Conservation (phyloP, 176 grass and related monocot genomes). For the Carex cristatella region DNA sequence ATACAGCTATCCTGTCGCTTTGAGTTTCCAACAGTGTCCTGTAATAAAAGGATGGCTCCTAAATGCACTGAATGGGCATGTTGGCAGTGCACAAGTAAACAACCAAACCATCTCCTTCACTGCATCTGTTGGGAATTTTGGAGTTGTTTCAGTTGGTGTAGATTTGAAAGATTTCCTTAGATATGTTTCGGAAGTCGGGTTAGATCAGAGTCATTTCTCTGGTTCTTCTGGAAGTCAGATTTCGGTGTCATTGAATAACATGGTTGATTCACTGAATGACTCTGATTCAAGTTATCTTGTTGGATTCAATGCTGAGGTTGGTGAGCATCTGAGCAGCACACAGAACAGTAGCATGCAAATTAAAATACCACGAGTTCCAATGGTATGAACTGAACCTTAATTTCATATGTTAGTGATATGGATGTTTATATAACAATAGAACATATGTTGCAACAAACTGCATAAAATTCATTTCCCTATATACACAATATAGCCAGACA, state of each 20-base stretch:
- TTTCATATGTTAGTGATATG: background rate
- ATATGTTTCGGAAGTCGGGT: background rate
- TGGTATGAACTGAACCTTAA: conserved; percentile 10
- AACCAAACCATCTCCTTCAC: conserved; percentile 11
- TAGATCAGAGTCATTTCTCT: background rate
- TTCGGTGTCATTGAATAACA: background rate
- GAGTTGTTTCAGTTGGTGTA: conserved; percentile 16
- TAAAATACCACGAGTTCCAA: conserved; percentile 13
- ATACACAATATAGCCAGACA: background rate
- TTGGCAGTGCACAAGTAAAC: background rate
- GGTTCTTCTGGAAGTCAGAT: background rate
- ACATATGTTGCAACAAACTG: background rate
- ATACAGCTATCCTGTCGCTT: background rate
- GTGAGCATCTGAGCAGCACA: background rate
- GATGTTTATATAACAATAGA: background rate
- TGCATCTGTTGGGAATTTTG: background rate
- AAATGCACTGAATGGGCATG: background rate
- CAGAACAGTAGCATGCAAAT: background rate
- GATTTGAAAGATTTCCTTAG: conserved; percentile 4
- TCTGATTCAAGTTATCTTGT: conserved; percentile 1
- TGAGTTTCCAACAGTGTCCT: conserved; percentile 4
- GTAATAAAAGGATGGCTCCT: background rate
- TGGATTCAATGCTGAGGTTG: background rate
- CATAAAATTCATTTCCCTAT: background rate
- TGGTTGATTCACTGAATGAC: background rate